Evolutionary conservation across 2,329 filamentous ascomycete genomes (phyloP), one percentile per base, ranked within the genome.

Genomic region (Botryotinia globosa): DNA sequence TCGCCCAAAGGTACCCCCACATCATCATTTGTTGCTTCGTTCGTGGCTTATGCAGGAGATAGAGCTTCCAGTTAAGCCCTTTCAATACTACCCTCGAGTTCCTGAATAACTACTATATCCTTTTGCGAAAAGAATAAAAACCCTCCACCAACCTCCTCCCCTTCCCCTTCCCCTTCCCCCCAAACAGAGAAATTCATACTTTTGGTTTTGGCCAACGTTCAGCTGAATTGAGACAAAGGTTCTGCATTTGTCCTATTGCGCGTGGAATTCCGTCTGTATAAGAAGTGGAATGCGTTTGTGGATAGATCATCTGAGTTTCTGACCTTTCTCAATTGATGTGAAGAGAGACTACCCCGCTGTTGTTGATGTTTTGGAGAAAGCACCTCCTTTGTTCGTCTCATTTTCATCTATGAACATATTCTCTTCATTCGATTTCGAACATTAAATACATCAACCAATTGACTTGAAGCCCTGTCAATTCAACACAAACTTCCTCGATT

Each of bases 171-270:
- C 32, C 34, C 34, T 6, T 6, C 37, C 37, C 29, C 10, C 62
- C n/a, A 45, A 59, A 44, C 32, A 42, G 51, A 67, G 54, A 58
- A 67, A 59, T 61, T 66, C 25, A 37, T 16, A 29, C 39, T 22
- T 45, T 16, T 37, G 48, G 25, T 54, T 20, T 34, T 70, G 64
- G 51, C 22, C 12, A 37, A 61, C 51, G 25, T 25, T 29, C 70
- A 76, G 76, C 75, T 75, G 76, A 77, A 76, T 77, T 77, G 75
- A 77, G 76, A 76, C 76, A 76, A 45, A 69, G 61, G 32, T 69
- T 72, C 64, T 71, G 42, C 59, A 51, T 74, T 70, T 66, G 51
- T 69, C 54, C 42, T 37, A 48, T 44, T 62, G 42, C 63, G 70
- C 71, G 73, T 71, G 72, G 70, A 59, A 44, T 65, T 67, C 66